Evolutionary conservation across 2,329 filamentous ascomycete genomes (phyloP).

Genomic region (Colletotrichum truncatum): DNA sequence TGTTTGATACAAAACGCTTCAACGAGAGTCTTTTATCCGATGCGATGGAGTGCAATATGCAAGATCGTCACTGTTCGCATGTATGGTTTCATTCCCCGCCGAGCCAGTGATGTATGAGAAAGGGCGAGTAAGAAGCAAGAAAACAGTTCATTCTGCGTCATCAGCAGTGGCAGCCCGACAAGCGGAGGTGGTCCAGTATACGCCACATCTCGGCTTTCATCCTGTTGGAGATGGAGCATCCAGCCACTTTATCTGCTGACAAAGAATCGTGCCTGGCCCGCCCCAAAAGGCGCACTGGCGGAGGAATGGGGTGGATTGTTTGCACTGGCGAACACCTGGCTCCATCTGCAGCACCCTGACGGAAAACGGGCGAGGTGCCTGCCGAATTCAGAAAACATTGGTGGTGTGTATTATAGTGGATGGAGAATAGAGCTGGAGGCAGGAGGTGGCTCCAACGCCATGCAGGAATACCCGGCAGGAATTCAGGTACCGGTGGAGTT

Average conservation of each 20-base stretch:
- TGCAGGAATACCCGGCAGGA: constrained; percentile 14
- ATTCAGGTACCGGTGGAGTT: constrained; percentile 17
- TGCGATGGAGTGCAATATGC: too few relatives aligned
- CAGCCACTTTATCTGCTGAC: background rate
- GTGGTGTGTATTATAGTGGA: background rate
- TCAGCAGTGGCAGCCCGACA: too few relatives aligned
- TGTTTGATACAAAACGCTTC: too few relatives aligned
- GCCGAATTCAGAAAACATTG: background rate
- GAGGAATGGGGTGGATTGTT: background rate
- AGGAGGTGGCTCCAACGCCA: constrained; percentile 5
- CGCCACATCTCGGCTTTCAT: too few relatives aligned
- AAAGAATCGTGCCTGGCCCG: background rate
- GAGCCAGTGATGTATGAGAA: background rate
- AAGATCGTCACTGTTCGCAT: background rate
- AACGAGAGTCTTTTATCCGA: too few relatives aligned
- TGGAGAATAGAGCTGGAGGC: constrained; percentile 4
- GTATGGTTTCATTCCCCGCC: background rate
- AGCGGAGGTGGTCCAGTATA: too few relatives aligned
- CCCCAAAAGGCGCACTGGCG: background rate
- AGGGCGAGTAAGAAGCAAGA: background rate
- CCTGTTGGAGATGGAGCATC: too few relatives aligned
- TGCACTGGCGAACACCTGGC: background rate
- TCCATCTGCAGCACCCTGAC: background rate
- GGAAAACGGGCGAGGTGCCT: background rate
- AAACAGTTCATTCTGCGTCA: constrained; percentile 1